Conservation (phyloP, 1,284 basidiomycete genomes). For the Puccinia coronata region DNA sequence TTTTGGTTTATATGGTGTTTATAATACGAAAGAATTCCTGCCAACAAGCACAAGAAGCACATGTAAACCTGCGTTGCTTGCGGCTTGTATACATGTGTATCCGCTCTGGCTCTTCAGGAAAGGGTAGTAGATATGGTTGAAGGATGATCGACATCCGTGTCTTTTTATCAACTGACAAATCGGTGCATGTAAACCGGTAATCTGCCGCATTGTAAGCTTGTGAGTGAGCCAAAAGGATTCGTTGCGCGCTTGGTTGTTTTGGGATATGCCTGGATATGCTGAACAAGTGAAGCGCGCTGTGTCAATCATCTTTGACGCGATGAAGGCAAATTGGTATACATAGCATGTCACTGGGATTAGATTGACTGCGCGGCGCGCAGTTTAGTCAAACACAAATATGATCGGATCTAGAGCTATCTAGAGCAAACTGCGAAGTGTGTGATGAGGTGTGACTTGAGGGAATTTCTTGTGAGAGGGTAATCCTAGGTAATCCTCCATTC, state of each 20-base stretch:
- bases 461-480: background rate
- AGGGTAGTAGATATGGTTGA: background rate
- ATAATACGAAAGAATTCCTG: too few relatives aligned
- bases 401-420: constrained; percentile 7
- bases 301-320: background rate
- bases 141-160: background rate
- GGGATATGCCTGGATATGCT: background rate
- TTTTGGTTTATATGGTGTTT: too few relatives aligned
- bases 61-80: constrained; percentile 18
- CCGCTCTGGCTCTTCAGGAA: background rate
- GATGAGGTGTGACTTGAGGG: background rate
- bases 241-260: background rate
- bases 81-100: too few relatives aligned
- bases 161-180: too few relatives aligned
- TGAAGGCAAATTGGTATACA: background rate
- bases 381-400: constrained; percentile 11
- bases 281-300: background rate
- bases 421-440: background rate
- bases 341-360: background rate
- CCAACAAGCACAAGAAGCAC: too few relatives aligned
- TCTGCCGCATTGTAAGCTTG: background rate
- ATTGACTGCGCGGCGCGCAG: constrained; percentile 25
- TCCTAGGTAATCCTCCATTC: background rate
- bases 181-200: too few relatives aligned
- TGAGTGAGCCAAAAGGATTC: background rate